phyloP scores from a whole-genome alignment of 106 monocot species.

The Dendrobium catenatum region DNA sequence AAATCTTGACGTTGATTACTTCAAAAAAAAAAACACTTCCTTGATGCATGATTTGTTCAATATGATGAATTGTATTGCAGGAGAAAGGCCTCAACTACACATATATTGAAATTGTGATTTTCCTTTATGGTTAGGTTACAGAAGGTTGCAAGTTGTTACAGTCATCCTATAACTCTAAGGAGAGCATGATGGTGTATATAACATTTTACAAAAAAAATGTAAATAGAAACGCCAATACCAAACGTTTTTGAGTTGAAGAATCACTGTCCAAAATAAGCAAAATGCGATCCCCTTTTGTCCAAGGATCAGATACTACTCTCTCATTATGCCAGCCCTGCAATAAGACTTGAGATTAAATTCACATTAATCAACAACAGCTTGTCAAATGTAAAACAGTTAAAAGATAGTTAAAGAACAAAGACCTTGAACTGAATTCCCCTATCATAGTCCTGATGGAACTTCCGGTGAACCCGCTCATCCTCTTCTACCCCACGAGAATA shows the following conservation, averaged over 20 bases:
- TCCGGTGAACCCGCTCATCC: conserved; percentile 73
- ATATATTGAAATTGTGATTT: background rate
- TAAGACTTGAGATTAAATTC: background rate
- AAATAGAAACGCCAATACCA: background rate
- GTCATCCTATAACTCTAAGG: background rate
- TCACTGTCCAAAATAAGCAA: conserved; percentile 2
- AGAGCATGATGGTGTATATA: background rate
- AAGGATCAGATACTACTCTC: background rate
- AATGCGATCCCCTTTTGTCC: background rate
- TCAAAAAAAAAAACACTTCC: background rate
- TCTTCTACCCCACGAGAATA: conserved; percentile 67
- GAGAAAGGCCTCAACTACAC: too few species aligned
- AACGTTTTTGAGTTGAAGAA: background rate
- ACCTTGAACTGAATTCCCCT: conserved; percentile 81
- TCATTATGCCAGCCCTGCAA: background rate
- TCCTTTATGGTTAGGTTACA: background rate
- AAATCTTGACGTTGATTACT: background rate
- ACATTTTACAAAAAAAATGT: background rate
- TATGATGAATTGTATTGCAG: background rate
- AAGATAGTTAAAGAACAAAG: background rate
- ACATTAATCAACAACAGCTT: background rate
- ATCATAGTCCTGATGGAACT: conserved; percentile 57
- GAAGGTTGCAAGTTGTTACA: background rate
- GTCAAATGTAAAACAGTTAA: background rate
- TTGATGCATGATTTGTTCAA: background rate